A percentile compares a stretch with the other conserved stretches of the same genome.
Conservation (phyloP, 805 yeast genomes). For the Cyberlindnera xishuangbannaensis region DNA sequence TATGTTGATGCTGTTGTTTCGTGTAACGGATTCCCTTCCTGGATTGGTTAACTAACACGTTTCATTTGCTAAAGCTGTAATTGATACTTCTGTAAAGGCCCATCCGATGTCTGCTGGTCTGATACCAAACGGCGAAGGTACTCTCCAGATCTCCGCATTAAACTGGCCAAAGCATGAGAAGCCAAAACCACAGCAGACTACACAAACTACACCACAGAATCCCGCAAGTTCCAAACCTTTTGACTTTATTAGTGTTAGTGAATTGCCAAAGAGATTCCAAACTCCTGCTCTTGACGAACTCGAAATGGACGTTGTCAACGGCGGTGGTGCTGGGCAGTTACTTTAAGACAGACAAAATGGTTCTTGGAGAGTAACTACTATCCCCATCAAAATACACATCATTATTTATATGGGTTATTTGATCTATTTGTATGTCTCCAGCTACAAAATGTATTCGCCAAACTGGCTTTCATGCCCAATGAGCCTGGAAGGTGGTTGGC, state of each 20-base stretch:
- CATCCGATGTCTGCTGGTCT: constrained; percentile 40
- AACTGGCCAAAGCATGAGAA: constrained; percentile 20
- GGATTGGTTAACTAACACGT: constrained; percentile 31
- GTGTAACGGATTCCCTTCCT: too few species aligned
- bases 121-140: constrained; percentile 30
- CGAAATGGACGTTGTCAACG: constrained; percentile 72
- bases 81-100: constrained; percentile 32
- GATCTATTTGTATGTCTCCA: too few species aligned
- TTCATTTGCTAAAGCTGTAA: constrained; percentile 34
- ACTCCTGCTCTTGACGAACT: constrained; percentile 52
- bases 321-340: constrained; percentile 65
- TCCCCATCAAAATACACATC: too few species aligned
- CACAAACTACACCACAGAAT: constrained; percentile 30
- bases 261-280: constrained; percentile 71
- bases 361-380: too few species aligned
- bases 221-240: constrained; percentile 42
- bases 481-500: too few species aligned
- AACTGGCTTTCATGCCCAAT: too few species aligned
- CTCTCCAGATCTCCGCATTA: constrained; percentile 20
- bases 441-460: too few species aligned
- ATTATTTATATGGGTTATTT: too few species aligned
- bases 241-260: constrained; percentile 48
- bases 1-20: constrained; percentile 27
- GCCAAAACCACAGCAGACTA: constrained; percentile 11
- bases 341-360: constrained; percentile 3